Base-by-base conservation (phyloP, 495 filamentous ascomycete genomes). In the Beverwykella pulmonaria region DNA sequence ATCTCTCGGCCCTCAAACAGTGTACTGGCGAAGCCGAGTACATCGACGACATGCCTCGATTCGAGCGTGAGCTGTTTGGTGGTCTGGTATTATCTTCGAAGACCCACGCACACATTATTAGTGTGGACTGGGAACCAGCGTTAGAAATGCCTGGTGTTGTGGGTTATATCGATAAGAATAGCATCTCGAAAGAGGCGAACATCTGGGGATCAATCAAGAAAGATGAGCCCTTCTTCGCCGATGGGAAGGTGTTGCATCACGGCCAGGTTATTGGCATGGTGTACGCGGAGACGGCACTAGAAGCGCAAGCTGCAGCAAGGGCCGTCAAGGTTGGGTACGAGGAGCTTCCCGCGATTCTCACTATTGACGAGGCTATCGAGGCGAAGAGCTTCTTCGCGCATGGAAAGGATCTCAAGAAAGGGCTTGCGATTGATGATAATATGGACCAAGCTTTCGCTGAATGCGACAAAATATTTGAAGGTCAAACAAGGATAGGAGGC, bases 291-390 rank as follows among this genome's bases (percentile, higher is more conserved):
- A 73, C 78, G 2, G 75, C 76, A 1, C 63, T 74, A 1, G 69
- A 78, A 62, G 78, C 78, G 0, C 76, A 74, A 39, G 72, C 70
- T 1, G 78, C 75, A 25, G 74, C 76, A 9, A 69, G 68, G 53
- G 71, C 74, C 14, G 78, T 80, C 10, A 63, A 69, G 30, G 63
- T 80, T 22, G 71, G 67, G 12, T 80, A 80, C 27, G 78, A 80
- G 49, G 73, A 77, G 25, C 59, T 79, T 4, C 75, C 77, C 1
- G 62, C 68, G 9, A 77, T 80, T 32, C 53, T 79, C 2, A 79
- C 75, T 3, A 80, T 80, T 49, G 84, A 85, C 59, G 82, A 86
- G 59, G 78, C 78, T 0, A 80, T 80, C 39, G 56, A 76, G 48
- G 78, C 77, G 14, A 70, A 73, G 0, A 79, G 76, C 44, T 80